Conservation (phyloP, 169 alveolate species). For the Besnoitia besnoiti region DNA sequence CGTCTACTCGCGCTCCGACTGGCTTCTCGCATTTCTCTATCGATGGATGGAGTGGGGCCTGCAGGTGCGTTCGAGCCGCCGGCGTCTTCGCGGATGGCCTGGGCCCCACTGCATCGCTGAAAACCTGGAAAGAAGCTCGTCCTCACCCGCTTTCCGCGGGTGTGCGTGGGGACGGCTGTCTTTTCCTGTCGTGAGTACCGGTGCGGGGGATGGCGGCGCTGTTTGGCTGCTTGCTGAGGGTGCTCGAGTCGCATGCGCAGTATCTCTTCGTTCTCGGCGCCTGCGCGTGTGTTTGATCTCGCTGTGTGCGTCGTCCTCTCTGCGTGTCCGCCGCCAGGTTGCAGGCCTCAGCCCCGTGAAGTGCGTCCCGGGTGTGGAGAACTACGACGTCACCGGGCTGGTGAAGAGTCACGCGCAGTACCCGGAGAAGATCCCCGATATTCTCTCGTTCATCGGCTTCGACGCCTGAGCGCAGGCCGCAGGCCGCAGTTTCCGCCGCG, state of each 20-base stretch:
- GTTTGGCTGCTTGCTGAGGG: neutral
- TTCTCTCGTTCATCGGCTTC: conserved; percentile 54
- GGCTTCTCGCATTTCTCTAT: conserved; percentile 91
- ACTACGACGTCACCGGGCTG: conserved; percentile 69
- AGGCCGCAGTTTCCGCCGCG: too few relatives aligned
- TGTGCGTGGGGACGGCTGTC: too few relatives aligned
- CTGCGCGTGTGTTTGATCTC: neutral
- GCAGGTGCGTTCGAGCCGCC: conserved; percentile 67
- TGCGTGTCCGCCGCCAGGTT: conserved; percentile 34
- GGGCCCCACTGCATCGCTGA: too few relatives aligned
- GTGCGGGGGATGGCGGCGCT: too few relatives aligned
- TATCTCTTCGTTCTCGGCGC: neutral
- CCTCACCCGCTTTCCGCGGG: neutral
- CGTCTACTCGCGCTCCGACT: conserved; percentile 88
- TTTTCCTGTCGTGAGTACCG: too few relatives aligned
- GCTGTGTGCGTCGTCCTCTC: neutral
- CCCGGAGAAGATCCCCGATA: conserved; percentile 64
- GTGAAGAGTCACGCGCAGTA: conserved; percentile 72
- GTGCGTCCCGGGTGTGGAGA: conserved; percentile 72
- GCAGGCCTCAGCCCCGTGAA: conserved; percentile 75
- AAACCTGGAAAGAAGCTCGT: too few relatives aligned
- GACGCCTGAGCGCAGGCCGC: conserved; percentile 34
- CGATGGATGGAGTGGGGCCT: conserved; percentile 90
- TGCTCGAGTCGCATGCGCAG: too few relatives aligned
- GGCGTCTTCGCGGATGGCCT: too few relatives aligned